A percentile compares a stretch with the other conserved stretches of the same genome.
These are phyloP conservation scores for Nakazawaea peltata DNA, from an alignment of 805 yeast genomes.

Conservation along the genomic window DNA sequence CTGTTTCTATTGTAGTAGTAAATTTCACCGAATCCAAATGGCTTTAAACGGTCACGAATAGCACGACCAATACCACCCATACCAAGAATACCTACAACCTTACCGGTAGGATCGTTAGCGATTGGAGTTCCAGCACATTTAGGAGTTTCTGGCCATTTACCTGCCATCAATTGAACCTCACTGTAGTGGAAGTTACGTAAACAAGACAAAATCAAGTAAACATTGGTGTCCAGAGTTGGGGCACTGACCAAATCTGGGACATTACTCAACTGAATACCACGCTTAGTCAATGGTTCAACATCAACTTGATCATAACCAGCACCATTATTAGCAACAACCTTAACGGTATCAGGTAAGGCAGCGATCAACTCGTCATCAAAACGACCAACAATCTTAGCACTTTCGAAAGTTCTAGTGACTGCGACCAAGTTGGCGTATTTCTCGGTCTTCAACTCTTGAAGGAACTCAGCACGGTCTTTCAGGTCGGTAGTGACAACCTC, in stretches of 20 bases:
- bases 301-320: slow-evolving; percentile 55
- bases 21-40: slow-evolving; percentile 69
- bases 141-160: slow-evolving; percentile 46
- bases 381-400: slow-evolving; percentile 29
- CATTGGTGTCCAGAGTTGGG: slow-evolving; percentile 51
- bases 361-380: slow-evolving; percentile 35
- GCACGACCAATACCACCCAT: slow-evolving; percentile 90
- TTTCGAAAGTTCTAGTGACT: slow-evolving; percentile 34
- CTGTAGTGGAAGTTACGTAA: slow-evolving; percentile 57
- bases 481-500: slow-evolving; percentile 39
- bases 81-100: slow-evolving; percentile 73
- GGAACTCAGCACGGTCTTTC: slow-evolving; percentile 30
- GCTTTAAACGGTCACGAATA: slow-evolving; percentile 59
- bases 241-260: slow-evolving; percentile 45
- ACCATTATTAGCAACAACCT: slow-evolving; percentile 40
- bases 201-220: slow-evolving; percentile 42
- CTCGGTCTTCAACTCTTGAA: slow-evolving; percentile 26
- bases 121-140: slow-evolving; percentile 47
- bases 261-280: slow-evolving; percentile 40
- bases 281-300: slow-evolving; percentile 28
- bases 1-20: slow-evolving; percentile 64
- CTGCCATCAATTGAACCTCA: slow-evolving; percentile 41
- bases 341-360: slow-evolving; percentile 28
- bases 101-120: slow-evolving; percentile 73
- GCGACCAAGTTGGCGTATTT: slow-evolving; percentile 27